Evolutionary conservation across 257 asterid species (phyloP), one percentile per base, ranked within the genome.

Genomic region (Plantago elongata): DNA sequence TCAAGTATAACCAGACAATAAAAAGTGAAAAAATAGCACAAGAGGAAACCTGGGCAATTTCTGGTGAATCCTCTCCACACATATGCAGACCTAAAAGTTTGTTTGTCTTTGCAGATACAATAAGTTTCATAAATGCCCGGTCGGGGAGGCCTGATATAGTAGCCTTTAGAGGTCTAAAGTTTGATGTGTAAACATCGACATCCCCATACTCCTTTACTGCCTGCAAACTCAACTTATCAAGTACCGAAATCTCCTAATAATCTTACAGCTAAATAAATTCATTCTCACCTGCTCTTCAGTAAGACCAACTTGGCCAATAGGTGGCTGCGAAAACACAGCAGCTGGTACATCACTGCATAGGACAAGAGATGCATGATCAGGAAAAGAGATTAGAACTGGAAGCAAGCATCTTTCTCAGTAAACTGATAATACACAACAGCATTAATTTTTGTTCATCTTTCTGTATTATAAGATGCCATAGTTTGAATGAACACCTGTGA

Each of bases 291-390:
- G 81, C 66, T 89, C 97, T 79, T 92, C 99, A 22, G 89, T 84
- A 47, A 86, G 87, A 66, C 99, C 99, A 68, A 92, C 97, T 78
- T 74, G 89, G 51, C 95, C 89, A 57, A 87, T 89, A 67, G 99
- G 99, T 57, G 99, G 99, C 78, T 92, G 99, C 60, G 97, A 89
- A 77, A 86, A 92, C 45, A 92, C 97, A 9, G 99, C 97, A 73
- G 88, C 66, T 49, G 99, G 95, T 61, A 92, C 89, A 45, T 76
- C 85, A 73, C 99, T 92, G 77, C 74, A 66, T 59, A 73, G 59
- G 71, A 67, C 49, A 72, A 68, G 58, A 54, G 50, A 63, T 52
- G 29, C 18, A 13, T 11, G 50, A 50, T 74, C 61, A 71, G 42
- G 37, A 40, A 38, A 66, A 34, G 50, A 46, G 9, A 47, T 15